Base-by-base conservation (phyloP, 768 basidiomycete species). In the Harrya chromipes region DNA sequence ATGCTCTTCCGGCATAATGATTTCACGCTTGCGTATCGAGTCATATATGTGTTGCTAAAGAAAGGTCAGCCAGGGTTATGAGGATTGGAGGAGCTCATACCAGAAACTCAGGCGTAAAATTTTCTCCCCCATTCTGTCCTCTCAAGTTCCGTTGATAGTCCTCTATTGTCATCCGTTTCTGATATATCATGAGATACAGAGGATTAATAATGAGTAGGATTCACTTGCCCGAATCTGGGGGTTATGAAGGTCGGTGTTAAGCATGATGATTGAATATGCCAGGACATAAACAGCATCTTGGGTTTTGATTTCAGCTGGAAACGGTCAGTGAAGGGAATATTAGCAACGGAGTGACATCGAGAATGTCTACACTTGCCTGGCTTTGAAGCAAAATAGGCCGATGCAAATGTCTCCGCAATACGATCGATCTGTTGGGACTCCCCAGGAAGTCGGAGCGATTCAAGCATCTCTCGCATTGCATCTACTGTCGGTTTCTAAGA, bases 1-100 rank as follows among this genome's bases (percentile, higher is more conserved):
- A 61, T 99, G 97, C 59, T 99, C 97, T 69, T 97, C 94, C 0
- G 97, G 95, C 84, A 99, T 87, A 43, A 98, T 79, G 47, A 99
- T 97, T 71, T 99, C 97, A 37, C 84, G 77, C 69, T 89, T 94
- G 45, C 89, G 83, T 60, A 99, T 97, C 1, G 90, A 93, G 57
- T 98, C 94, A 57, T 92, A 98, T 44, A 98, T 91, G 38, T 78
- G 78, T 74, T 85, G 82, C 94, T 97, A 29, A 23, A 62, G 23
- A 21, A 33, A 49, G 10, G 41, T 68, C 14, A 64, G 44, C 26
- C 19, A 44, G 14, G 26, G 36, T 1, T 27, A 38, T 36, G 31
- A n/a, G 43, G 14, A 23, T 26, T 9, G 1, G 6, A 7, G 39
- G 11, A 45, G 8, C 6, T 44, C 82, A 46, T 61, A 92, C 91